A percentile compares a stretch with the other conserved stretches of the same genome.
phyloP scores from a whole-genome alignment of 225 moss, liverwort and hornwort species.

The Rhytidiadelphus loreus region DNA sequence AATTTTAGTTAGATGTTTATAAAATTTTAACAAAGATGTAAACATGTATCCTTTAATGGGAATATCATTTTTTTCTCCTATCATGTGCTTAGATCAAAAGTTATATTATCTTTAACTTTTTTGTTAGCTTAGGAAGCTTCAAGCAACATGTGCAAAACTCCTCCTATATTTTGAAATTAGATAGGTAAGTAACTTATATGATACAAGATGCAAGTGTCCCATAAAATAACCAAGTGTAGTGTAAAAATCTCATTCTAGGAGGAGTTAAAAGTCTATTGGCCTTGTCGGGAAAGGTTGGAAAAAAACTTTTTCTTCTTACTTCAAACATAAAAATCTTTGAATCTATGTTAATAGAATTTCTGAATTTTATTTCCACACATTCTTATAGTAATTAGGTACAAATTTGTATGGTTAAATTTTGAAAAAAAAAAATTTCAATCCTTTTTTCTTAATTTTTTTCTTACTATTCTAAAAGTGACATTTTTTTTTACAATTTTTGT shows the following conservation, averaged over 20 bases:
- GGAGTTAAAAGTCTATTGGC: neutral
- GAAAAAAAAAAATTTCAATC: too few relatives aligned
- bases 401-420: neutral
- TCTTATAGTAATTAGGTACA: neutral
- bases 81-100: rapidly evolving
- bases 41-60: rapidly evolving
- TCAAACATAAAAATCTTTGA: neutral
- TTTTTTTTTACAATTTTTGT: neutral
- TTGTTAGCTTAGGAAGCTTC: too few relatives aligned
- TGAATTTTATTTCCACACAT: neutral
- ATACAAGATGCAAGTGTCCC: neutral
- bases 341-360: rapidly evolving
- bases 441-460: too few relatives aligned
- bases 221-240: neutral
- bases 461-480: neutral
- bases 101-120: neutral
- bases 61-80: neutral
- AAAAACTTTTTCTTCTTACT: too few relatives aligned
- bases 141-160: neutral
- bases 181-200: rapidly evolving
- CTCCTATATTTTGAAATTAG: neutral
- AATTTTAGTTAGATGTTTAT: rapidly evolving
- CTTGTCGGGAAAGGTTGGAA: rapidly evolving
- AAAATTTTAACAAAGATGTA: neutral
- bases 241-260: neutral